A percentile compares a stretch with the other conserved stretches of the same genome.
These are phyloP conservation scores for Fusarium subtropicale DNA, from an alignment of 2,329 filamentous ascomycete genomes.

Conservation along the genomic window DNA sequence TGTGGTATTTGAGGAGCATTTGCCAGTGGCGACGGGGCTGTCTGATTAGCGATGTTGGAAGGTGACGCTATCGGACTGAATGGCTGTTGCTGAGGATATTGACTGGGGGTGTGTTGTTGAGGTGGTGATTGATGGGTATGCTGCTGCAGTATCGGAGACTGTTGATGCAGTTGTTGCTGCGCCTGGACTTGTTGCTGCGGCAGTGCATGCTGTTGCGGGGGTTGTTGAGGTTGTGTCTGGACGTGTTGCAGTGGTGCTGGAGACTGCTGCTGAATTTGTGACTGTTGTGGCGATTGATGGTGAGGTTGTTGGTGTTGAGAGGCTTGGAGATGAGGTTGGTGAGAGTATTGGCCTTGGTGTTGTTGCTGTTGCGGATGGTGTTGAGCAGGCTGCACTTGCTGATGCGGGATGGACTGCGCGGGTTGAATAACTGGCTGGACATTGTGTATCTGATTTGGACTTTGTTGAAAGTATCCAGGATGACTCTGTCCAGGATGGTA, in stretches of 20 bases:
- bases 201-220: not conserved
- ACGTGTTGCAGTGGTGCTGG: not conserved
- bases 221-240: constrained; percentile 1
- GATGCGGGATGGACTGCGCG: not conserved
- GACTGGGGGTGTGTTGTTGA: not conserved
- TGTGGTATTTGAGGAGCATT: constrained; percentile 1
- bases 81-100: constrained; percentile 11
- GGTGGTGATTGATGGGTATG: not conserved
- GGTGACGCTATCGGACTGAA: not conserved
- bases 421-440: not conserved
- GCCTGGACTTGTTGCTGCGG: not conserved
- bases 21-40: not conserved
- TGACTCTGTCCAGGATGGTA: constrained; percentile 19
- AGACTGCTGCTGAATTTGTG: not conserved
- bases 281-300: not conserved
- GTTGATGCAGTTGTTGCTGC: constrained; percentile 7
- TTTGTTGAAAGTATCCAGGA: not conserved
- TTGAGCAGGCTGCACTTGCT: constrained; percentile 5
- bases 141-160: not conserved
- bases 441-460: not conserved
- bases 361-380: constrained; percentile 14
- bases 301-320: not conserved
- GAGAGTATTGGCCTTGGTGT: not conserved
- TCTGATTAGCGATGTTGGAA: constrained; percentile 14
- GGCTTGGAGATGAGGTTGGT: not conserved